Percentiles rank a stretch among this genome's conserved stretches.
Conservation (phyloP, 495 filamentous ascomycete genomes). For the Penicillium cataractarum region DNA sequence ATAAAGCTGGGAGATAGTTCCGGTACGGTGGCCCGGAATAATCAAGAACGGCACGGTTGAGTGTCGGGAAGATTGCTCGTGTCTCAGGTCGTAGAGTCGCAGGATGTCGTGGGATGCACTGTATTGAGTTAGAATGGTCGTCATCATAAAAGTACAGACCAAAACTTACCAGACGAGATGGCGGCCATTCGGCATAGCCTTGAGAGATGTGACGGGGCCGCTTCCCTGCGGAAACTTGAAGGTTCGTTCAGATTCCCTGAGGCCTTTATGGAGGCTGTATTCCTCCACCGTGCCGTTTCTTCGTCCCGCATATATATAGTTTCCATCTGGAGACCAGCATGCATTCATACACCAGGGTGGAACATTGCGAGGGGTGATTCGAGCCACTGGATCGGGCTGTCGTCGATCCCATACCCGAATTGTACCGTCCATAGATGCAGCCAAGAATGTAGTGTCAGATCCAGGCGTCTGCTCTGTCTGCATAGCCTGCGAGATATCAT, state of each 20-base stretch:
- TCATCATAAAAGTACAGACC: background rate
- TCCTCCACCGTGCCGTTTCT: constrained; percentile 96
- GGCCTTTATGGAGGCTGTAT: constrained; percentile 83
- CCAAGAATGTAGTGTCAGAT: constrained; percentile 75
- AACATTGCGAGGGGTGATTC: constrained; percentile 70
- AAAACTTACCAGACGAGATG: constrained; percentile 81
- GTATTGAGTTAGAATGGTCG: constrained; percentile 12
- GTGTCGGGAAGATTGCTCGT: constrained; percentile 65
- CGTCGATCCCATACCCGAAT: constrained; percentile 92
- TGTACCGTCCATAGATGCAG: constrained; percentile 84
- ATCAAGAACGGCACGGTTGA: constrained; percentile 91
- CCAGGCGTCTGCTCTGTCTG: constrained; percentile 45
- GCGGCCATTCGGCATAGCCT: constrained; percentile 89
- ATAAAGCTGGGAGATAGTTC: constrained; percentile 82
- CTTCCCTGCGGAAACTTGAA: constrained; percentile 91
- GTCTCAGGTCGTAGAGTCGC: constrained; percentile 83
- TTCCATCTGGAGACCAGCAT: constrained; percentile 96
- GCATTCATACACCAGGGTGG: constrained; percentile 98
- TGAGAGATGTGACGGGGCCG: constrained; percentile 82
- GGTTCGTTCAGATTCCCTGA: constrained; percentile 71
- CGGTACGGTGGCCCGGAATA: constrained; percentile 89
- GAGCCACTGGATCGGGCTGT: constrained; percentile 73
- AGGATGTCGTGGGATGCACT: constrained; percentile 94
- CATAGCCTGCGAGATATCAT: constrained; percentile 36
- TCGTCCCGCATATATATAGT: constrained; percentile 90